Evolutionary conservation across 441 rosid species (phyloP).

Genomic region (Syzygium malaccense): DNA sequence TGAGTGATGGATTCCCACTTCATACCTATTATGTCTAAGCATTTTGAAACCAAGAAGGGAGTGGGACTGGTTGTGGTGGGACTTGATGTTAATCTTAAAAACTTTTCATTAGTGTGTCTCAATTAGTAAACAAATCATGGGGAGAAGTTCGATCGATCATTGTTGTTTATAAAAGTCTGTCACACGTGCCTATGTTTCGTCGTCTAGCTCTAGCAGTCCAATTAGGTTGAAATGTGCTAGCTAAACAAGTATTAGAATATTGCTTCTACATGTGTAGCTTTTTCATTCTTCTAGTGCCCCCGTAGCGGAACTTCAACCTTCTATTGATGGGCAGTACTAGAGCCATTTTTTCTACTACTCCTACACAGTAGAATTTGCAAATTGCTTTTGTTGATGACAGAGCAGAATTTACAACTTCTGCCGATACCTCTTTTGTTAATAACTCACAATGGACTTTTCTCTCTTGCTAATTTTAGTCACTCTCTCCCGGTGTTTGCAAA

Average conservation of each 20-base stretch:
- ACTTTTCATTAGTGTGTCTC: neutral
- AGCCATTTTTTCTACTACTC: neutral
- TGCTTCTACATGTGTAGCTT: neutral
- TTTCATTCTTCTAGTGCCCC: neutral
- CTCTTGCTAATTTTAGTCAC: neutral
- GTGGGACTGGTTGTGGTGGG: neutral
- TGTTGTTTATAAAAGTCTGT: neutral
- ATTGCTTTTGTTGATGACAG: neutral
- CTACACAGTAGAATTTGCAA: neutral
- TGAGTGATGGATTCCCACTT: neutral
- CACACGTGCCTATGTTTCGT: neutral
- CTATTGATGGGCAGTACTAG: neutral
- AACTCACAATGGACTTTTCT: neutral
- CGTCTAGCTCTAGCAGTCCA: neutral
- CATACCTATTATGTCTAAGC: neutral
- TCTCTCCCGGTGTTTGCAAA: neutral
- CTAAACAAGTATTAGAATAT: neutral
- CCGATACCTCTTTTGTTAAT: neutral
- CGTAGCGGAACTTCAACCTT: neutral
- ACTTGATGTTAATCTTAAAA: neutral
- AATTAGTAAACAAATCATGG: neutral
- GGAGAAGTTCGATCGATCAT: neutral
- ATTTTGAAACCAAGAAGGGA: neutral
- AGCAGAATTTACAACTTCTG: neutral
- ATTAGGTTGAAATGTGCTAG: neutral